Conservation (phyloP, 2,329 filamentous ascomycete species). For the Penicillium hordei region DNA sequence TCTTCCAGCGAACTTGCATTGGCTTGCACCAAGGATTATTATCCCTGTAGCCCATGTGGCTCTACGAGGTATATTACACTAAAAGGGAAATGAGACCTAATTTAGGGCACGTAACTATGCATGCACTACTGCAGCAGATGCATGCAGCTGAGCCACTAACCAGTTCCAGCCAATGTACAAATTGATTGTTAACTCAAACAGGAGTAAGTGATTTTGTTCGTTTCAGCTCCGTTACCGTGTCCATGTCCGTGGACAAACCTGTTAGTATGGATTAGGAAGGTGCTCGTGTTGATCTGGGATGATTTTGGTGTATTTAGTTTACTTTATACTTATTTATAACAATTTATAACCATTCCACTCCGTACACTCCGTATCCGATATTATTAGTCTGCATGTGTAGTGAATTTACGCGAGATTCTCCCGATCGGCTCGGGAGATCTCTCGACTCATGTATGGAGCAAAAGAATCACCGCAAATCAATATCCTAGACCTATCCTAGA, state of each 20-base stretch:
- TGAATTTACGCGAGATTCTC: neutral
- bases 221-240: neutral
- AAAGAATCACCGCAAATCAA: neutral
- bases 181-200: neutral
- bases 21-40: neutral
- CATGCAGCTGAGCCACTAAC: neutral
- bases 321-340: neutral
- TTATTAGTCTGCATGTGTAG: neutral
- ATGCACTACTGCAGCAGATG: slow-evolving; percentile 3
- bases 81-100: slow-evolving; percentile 5
- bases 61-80: neutral
- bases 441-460: neutral
- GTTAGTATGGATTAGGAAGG: neutral
- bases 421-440: slow-evolving; percentile 2
- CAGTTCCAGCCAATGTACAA: neutral
- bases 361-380: neutral
- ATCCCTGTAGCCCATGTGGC: slow-evolving; percentile 7
- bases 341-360: neutral
- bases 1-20: neutral
- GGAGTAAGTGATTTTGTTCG: neutral
- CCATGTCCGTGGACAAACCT: neutral
- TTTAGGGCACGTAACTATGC: slow-evolving; percentile 4
- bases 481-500: neutral
- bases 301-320: neutral
- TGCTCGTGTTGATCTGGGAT: neutral